Evolutionary conservation across 495 filamentous ascomycete species (phyloP), one percentile per base, ranked within the genome.

Genomic region (Annulohypoxylon maeteangense): DNA sequence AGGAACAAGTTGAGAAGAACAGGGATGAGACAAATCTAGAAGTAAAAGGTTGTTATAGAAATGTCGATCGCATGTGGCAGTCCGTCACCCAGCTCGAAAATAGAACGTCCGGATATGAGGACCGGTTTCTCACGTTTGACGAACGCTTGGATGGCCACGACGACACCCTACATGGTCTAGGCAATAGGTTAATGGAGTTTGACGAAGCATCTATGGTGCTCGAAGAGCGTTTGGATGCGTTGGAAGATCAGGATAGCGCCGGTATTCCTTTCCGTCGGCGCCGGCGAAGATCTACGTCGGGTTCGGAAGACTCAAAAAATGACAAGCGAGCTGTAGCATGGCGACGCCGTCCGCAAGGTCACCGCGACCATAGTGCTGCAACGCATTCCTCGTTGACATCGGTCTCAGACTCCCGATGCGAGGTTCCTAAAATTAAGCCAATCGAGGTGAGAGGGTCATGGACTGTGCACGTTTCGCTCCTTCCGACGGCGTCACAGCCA

Each of bases 391-490:
- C 69, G 11, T 45, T 62, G 16, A 67, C 44, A 29, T 32, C 50
- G 1, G 55, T 57, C 36, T 71, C 55, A 22, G 70, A 32, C 36
- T 62, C 70, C 45, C 47, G 36, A 42, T 36, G 60, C 8, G 65
- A 50, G 10, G 18, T 36, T 12, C 16, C 62, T 42, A 56, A 65
- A 14, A 18, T 12, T 31, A 32, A 38, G 8, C 61, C 61, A 29
- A n/a, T 65, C 20, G 67, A 75, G 40, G 62, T 68, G 32, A 72
- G 40, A 44, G 72, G 79, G 40, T 74, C 82, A 8, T 87, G 86
- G 86, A 87, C 86, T 5, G 85, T 87, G 23, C 86, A 87, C 68
- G 79, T 87, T 42, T 86, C 84, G 20, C 81, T 87, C 25, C 80
- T 87, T 1, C 86, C 86, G 10, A 82, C 81, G 62, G 80, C 78